A percentile compares a stretch with the other conserved stretches of the same genome.
phyloP scores from a whole-genome alignment of 495 filamentous ascomycete genomes.

The Penicillium pulvis region DNA sequence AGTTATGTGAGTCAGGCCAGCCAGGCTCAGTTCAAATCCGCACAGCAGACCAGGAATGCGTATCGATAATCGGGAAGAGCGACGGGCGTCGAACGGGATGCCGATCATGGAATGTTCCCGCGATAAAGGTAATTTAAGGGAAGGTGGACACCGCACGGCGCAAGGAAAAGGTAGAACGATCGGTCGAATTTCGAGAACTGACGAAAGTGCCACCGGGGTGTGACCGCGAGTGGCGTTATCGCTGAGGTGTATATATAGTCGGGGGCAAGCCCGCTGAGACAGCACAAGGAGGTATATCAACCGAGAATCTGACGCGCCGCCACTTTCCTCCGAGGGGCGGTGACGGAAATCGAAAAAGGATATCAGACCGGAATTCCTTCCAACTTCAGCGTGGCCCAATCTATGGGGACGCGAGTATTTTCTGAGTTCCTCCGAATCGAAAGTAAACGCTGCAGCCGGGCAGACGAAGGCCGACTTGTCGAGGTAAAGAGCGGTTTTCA shows the following conservation, averaged over 20 bases:
- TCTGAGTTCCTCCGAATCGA: conserved; percentile 1
- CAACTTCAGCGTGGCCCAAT: conserved; percentile 21
- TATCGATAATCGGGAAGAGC: conserved; percentile 19
- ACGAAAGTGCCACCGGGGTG: background rate
- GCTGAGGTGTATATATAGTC: background rate
- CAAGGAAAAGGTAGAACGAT: conserved; percentile 40
- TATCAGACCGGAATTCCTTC: conserved; percentile 9
- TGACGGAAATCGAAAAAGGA: conserved; percentile 6
- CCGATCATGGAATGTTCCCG: conserved; percentile 37
- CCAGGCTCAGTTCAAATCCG: conserved; percentile 40
- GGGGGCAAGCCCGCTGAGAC: conserved; percentile 3
- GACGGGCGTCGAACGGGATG: conserved; percentile 34
- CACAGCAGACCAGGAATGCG: conserved; percentile 38
- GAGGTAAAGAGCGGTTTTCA: conserved; percentile 20
- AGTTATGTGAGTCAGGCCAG: conserved; percentile 30
- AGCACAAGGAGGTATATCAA: conserved; percentile 15
- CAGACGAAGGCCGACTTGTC: conserved; percentile 30
- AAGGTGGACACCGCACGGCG: conserved; percentile 73
- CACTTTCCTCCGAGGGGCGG: conserved; percentile 15
- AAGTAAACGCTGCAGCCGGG: conserved; percentile 27
- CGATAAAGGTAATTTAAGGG: conserved; percentile 41
- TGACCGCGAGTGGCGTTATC: conserved; percentile 7
- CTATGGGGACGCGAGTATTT: conserved; percentile 1
- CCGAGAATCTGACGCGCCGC: conserved; percentile 22
- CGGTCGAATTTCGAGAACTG: conserved; percentile 1